Conservation (phyloP, 345 rosid genomes). For the Linum tenue region DNA sequence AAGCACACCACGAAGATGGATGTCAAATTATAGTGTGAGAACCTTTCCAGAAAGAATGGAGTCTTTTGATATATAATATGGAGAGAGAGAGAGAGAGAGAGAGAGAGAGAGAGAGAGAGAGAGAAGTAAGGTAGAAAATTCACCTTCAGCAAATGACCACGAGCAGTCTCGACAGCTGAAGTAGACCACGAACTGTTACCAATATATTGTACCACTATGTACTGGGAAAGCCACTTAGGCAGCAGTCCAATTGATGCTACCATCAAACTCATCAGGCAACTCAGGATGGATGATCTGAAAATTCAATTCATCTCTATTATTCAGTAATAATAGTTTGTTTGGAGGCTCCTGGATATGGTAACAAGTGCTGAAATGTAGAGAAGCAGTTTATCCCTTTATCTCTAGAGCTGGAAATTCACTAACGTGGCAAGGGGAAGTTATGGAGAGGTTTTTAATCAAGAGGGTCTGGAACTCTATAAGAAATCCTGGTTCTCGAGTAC, state of each 20-base stretch:
- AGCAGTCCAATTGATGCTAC: conserved; percentile 45
- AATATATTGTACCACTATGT: conserved; percentile 34
- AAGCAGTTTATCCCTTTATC: no score
- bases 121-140: neutral
- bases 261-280: conserved; percentile 36
- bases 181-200: conserved; percentile 61
- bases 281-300: conserved; percentile 57
- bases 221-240: conserved; percentile 36
- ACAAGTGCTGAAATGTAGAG: neutral
- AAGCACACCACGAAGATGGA: no score
- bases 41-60: neutral
- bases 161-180: conserved; percentile 50
- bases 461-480: no score
- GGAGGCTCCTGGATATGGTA: neutral
- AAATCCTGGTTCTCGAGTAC: no score
- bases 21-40: neutral
- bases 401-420: no score
- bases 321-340: neutral
- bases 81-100: neutral
- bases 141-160: conserved; percentile 71
- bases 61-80: no score
- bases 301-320: conserved; percentile 11
- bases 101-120: neutral
- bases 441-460: no score
- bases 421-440: no score